Base-by-base conservation (phyloP, 176 grass and related monocot genomes). In the Cenchrus purpureus region DNA sequence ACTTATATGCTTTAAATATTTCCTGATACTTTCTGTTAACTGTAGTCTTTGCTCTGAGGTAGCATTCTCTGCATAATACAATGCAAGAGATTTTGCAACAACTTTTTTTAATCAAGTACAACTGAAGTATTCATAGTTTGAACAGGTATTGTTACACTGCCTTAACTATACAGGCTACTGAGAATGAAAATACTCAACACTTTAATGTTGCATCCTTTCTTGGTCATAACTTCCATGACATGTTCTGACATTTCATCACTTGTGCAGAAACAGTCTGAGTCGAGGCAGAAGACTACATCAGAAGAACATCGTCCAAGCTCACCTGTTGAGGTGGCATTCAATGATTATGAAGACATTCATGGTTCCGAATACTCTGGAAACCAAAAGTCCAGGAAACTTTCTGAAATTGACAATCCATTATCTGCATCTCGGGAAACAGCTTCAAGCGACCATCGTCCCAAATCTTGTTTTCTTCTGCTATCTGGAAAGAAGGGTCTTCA, bases 311-410 rank as follows among this genome's bases (percentile, higher is more conserved):
- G 71, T 63, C 48, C 46, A 66, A 85, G 29, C 59, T 78, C 85
- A 68, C 40, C 68, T 73, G 67, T 79, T 73, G 37, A 52, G 12
- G 50, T 12, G 12, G 3, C 51, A 52, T 52, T 12, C 3, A 52
- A 12, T 14, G 12, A 52, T 52, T 12, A 52, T 11, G 51, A 52
- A 52, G 12, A 52, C 14, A 52, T 12, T 52, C 12, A 19, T 48
- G 22, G 63, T 54, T 13, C 53, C 54, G 19, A 90, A 60, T 82
- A n/a, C 40, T 56, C 80, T 56, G 14, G 42, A 14, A 22, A 7
- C 11, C 85, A 77, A 87, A 84, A 64, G 85, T 81, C 77, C 53
- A 76, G 71, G 71, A 82, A 42, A 12, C 28, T 57, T 20, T 20
- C 64, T 59, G 87, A 84, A 53, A 76, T 64, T 67, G 59, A 84